phyloP scores from a whole-genome alignment of 352 stramenopile species.

The Phytophthora palmivora region DNA sequence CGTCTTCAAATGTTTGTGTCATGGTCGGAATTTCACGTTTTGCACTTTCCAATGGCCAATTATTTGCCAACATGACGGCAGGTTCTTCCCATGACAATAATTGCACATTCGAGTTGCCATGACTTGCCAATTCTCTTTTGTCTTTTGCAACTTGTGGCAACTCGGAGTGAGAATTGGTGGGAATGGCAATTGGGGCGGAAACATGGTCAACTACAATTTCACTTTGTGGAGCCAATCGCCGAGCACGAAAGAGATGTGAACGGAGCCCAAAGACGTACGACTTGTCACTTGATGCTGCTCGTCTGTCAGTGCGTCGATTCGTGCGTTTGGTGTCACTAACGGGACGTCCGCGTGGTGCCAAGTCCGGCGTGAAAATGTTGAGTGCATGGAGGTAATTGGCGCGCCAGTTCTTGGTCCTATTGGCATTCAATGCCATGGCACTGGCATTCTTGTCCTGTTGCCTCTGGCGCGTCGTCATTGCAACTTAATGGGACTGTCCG shows the following conservation, averaged over 20 bases:
- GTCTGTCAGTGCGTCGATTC: not conserved
- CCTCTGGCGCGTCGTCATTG: slow-evolving; percentile 26
- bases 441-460: slow-evolving; percentile 13
- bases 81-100: slow-evolving; percentile 76
- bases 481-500: not conserved
- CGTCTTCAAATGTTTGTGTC: no score
- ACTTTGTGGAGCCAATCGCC: slow-evolving; percentile 23
- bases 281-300: slow-evolving; percentile 25
- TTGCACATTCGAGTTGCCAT: slow-evolving; percentile 37
- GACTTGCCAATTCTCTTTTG: no score
- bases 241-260: slow-evolving; percentile 42
- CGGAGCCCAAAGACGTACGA: slow-evolving; percentile 43
- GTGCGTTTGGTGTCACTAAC: not conserved
- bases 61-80: slow-evolving; percentile 47
- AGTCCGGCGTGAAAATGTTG: slow-evolving; percentile 71
- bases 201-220: slow-evolving; percentile 44
- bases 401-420: slow-evolving; percentile 71
- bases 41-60: slow-evolving; percentile 37
- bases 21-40: no score
- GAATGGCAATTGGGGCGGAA: slow-evolving; percentile 75
- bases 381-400: slow-evolving; percentile 81
- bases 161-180: slow-evolving; percentile 26
- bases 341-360: slow-evolving; percentile 27
- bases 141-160: slow-evolving; percentile 28
- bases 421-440: slow-evolving; percentile 33